Conservation (phyloP, 495 filamentous ascomycete genomes). For the Hypomontagnella submonticulosa region DNA sequence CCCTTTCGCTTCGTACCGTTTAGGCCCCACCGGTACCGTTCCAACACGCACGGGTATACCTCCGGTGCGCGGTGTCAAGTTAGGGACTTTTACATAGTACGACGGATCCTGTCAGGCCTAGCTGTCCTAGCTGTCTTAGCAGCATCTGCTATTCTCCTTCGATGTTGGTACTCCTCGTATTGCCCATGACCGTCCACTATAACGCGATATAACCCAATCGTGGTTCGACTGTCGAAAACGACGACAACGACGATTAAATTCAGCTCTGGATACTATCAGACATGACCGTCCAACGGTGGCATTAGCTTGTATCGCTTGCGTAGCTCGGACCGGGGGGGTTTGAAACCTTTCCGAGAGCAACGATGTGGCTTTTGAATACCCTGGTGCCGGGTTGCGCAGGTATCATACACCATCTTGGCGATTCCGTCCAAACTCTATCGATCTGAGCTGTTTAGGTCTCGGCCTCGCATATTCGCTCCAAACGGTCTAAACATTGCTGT, state of each 20-base stretch:
- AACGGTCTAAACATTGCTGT: constrained; percentile 29
- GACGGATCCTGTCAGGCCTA: constrained; percentile 18
- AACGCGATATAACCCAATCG: constrained; percentile 15
- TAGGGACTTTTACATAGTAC: constrained; percentile 28
- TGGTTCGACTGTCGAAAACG: constrained; percentile 10
- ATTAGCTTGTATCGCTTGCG: constrained; percentile 41
- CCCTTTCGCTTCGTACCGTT: constrained; percentile 52
- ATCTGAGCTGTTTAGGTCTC: constrained; percentile 30
- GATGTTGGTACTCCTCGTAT: constrained; percentile 26
- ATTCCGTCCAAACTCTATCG: constrained; percentile 27
- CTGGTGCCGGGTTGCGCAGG: constrained; percentile 30
- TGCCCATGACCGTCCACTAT: constrained; percentile 14
- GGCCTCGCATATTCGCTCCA: constrained; percentile 38
- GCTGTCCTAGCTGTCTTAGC: constrained; percentile 24
- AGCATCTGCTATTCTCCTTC: constrained; percentile 29
- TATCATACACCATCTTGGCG: constrained; percentile 41
- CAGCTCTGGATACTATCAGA: constrained; percentile 32
- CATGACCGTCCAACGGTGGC: constrained; percentile 32
- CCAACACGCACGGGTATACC: constrained; percentile 39
- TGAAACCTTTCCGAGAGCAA: constrained; percentile 41
- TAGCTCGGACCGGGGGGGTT: constrained; percentile 34
- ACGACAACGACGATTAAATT: constrained; percentile 21
- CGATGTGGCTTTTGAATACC: constrained; percentile 39
- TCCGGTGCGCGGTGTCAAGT: constrained; percentile 31
- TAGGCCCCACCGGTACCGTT: constrained; percentile 40